Base-by-base conservation (phyloP, 2,329 filamentous ascomycete species). In the Diaporthe vaccinii region DNA sequence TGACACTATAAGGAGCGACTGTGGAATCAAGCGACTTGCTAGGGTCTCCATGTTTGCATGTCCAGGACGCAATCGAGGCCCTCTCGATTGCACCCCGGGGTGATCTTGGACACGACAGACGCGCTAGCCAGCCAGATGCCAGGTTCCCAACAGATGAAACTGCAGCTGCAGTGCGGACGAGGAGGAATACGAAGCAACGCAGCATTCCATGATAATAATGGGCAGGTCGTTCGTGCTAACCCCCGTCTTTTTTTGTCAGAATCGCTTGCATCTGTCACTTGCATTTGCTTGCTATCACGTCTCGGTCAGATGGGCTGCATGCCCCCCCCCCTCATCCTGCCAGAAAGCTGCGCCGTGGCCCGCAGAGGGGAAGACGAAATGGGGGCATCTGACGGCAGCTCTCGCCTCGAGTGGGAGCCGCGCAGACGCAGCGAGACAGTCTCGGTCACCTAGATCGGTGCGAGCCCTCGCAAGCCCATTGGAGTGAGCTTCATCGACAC, bases 81-180 rank as follows among this genome's bases (percentile, higher is more conserved):
- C 49, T 55, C 36, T 53, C 34, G 15, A 69, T 41, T 39, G 46
- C 65, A 55, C 65, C n/a, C 65, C n/a, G 49, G 65, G 65, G 65
- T 69, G 34, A 55, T 55, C 65, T 69, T 53, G 65, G 65, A 22
- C 49, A 28, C 65, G 49, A 55, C 65, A 69, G 55, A 72, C 58
- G 71, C 71, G 71, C 71, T 73, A 73, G 31, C 58, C 57, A 53
- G 39, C 70, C 59, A 73, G 34, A 28, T 44, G 71, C 58, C 71
- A 65, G 55, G 71, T 55, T 39, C 58, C 58, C 49, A 44, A 44
- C 46, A 62, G 61, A 55, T 53, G 61, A 73, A 73, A 61, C 71
- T 62, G 58, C 71, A 53, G 58, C 58, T 55, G 71, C 58, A 65
- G 44, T 57, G 58, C 46, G 46, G 46, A 65, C 31, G 70, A 55